These are phyloP conservation scores for Trypanosoma boissoni DNA, from an alignment of 208 protist genomes.

Conservation along the genomic window DNA sequence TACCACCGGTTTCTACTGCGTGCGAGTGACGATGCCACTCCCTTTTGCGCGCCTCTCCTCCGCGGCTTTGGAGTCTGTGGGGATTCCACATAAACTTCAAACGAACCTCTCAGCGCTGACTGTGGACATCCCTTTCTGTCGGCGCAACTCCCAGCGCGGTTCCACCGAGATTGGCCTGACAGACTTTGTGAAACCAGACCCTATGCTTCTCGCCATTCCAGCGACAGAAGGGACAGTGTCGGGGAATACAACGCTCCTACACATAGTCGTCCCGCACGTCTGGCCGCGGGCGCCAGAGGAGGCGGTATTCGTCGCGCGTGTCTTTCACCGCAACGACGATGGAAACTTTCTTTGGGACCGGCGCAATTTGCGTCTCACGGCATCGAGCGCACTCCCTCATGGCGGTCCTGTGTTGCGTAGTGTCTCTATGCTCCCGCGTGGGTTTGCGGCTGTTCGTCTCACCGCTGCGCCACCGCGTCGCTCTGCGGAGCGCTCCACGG, in stretches of 20 bases:
- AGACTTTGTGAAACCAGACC: slow-evolving; percentile 5
- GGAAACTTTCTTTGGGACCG: slow-evolving; percentile 9
- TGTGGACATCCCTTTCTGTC: slow-evolving; percentile 16
- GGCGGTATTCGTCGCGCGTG: slow-evolving; percentile 18
- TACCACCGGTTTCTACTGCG: slow-evolving; percentile 16
- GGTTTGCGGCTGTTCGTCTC: slow-evolving; percentile 23
- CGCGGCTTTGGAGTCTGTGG: not conserved
- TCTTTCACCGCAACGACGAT: not conserved
- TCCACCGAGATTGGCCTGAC: slow-evolving; percentile 23
- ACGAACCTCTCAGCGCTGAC: not conserved
- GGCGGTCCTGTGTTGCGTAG: not conserved
- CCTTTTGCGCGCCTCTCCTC: not conserved
- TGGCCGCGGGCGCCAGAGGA: slow-evolving; percentile 1
- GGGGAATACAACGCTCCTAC: not conserved
- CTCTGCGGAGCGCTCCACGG: not conserved
- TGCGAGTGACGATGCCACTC: not conserved
- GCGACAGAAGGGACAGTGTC: too few relatives aligned
- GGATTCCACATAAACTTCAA: too few relatives aligned
- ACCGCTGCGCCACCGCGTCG: not conserved
- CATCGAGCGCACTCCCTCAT: not conserved
- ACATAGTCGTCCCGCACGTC: slow-evolving; percentile 13
- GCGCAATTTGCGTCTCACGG: slow-evolving; percentile 5
- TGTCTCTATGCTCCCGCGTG: slow-evolving; percentile 21
- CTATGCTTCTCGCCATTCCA: slow-evolving; percentile 11
- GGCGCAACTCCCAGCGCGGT: not conserved